Evolutionary conservation across 805 yeast species (phyloP).

Genomic region (Kluyveromyces siamensis): DNA sequence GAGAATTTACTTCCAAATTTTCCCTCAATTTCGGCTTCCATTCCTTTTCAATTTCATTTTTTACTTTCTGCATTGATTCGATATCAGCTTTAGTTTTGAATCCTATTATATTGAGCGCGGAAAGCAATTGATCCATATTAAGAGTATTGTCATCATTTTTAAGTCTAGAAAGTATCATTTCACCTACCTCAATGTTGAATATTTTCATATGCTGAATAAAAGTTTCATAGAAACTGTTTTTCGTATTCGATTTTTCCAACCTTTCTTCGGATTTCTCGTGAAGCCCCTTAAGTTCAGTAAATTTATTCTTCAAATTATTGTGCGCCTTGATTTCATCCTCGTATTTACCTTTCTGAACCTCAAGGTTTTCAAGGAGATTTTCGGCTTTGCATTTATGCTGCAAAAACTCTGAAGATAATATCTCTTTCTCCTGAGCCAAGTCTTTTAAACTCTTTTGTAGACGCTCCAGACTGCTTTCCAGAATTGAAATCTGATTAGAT

Average conservation of each 20-base stretch:
- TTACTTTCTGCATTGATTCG: constrained; percentile 2
- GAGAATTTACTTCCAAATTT: constrained; percentile 3
- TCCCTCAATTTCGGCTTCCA: constrained; percentile 9
- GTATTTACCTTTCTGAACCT: background rate
- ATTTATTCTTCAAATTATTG: background rate
- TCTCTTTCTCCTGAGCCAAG: background rate
- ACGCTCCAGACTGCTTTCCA: background rate
- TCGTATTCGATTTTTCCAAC: background rate
- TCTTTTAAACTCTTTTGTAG: background rate
- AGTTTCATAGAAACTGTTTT: background rate
- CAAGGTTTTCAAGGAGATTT: background rate
- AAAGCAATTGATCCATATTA: background rate
- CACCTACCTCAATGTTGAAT: constrained; percentile 11
- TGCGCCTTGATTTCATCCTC: background rate
- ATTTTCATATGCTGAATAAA: background rate
- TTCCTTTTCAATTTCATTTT: constrained; percentile 8
- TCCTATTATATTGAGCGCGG: constrained; percentile 3
- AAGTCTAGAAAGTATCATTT: constrained; percentile 6
- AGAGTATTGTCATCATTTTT: background rate
- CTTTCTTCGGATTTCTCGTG: background rate
- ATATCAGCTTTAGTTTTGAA: constrained; percentile 10
- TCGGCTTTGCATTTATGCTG: background rate
- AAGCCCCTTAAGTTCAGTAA: background rate
- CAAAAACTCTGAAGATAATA: background rate
- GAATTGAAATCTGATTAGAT: background rate